A percentile compares a stretch with the other conserved stretches of the same genome.
Conservation (phyloP, 169 alveolate species). For the Cryptosporidium bovis region DNA sequence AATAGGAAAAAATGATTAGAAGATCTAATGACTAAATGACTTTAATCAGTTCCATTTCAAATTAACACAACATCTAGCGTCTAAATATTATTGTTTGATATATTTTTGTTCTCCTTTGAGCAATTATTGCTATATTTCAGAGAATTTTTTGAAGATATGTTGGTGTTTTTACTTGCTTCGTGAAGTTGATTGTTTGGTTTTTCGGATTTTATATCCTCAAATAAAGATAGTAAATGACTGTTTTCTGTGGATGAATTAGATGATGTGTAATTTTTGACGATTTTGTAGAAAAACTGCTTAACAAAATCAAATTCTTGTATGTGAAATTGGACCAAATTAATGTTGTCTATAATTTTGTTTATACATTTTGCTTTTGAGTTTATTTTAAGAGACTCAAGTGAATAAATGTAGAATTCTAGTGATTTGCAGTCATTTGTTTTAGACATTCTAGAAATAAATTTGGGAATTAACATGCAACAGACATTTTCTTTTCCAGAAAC, state of each 20-base stretch:
- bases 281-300: constrained; percentile 21
- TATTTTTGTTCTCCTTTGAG: too few relatives aligned
- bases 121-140: too few relatives aligned
- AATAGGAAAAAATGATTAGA: too few relatives aligned
- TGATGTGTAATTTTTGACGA: constrained; percentile 1
- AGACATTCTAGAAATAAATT: constrained; percentile 30
- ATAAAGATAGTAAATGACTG: background rate
- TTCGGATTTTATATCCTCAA: background rate
- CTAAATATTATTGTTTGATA: too few relatives aligned
- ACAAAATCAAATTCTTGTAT: constrained; percentile 38
- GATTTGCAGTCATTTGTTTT: constrained; percentile 3
- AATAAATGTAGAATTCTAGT: constrained; percentile 22
- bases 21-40: too few relatives aligned
- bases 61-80: too few relatives aligned
- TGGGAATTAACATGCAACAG: constrained; percentile 21
- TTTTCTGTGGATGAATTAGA: background rate
- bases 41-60: too few relatives aligned
- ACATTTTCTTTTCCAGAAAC: constrained; percentile 14
- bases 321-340: constrained; percentile 13
- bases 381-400: constrained; percentile 26
- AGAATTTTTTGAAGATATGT: too few relatives aligned
- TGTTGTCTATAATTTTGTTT: constrained; percentile 13
- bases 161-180: too few relatives aligned
- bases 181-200: too few relatives aligned
- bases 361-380: constrained; percentile 25